Conservation (phyloP, 257 asterid genomes). For the Linderniella brevidens region DNA sequence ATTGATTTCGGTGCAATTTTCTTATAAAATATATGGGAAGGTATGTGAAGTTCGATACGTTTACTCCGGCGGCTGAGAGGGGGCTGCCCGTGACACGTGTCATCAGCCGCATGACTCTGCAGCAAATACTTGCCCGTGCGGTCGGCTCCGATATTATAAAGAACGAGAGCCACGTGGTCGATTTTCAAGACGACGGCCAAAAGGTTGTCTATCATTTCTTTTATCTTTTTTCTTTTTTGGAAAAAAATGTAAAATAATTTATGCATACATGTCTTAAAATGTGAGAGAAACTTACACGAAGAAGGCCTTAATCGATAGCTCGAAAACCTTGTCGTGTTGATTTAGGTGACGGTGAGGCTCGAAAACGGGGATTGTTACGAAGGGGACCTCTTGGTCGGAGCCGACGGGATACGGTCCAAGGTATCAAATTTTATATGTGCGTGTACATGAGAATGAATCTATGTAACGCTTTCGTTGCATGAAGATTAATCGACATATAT, state of each 20-base stretch:
- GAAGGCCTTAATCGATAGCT: not conserved
- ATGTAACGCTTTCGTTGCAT: not conserved
- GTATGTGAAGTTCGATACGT: slow-evolving; percentile 92
- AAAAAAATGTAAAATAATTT: no score
- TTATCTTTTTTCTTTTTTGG: no score
- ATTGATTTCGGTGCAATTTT: not conserved
- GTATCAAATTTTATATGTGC: slow-evolving; percentile 28
- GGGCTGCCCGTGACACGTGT: slow-evolving; percentile 96
- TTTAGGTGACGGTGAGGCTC: slow-evolving; percentile 63
- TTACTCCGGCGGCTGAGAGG: slow-evolving; percentile 84
- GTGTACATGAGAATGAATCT: not conserved
- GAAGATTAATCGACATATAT: not conserved
- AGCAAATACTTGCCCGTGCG: slow-evolving; percentile 74
- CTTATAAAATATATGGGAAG: slow-evolving; percentile 26
- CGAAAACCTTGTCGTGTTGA: slow-evolving; percentile 3
- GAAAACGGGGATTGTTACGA: slow-evolving; percentile 52
- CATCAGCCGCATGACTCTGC: slow-evolving; percentile 79
- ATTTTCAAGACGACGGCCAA: slow-evolving; percentile 58
- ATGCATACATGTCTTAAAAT: no score
- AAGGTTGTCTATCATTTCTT: slow-evolving; percentile 23
- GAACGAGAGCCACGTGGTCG: slow-evolving; percentile 68
- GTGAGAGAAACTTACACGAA: no score
- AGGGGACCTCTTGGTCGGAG: slow-evolving; percentile 93
- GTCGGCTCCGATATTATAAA: slow-evolving; percentile 64
- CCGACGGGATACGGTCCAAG: slow-evolving; percentile 96